phyloP scores from a whole-genome alignment of 2,329 filamentous ascomycete species.

The Diaporthe ampelina region DNA sequence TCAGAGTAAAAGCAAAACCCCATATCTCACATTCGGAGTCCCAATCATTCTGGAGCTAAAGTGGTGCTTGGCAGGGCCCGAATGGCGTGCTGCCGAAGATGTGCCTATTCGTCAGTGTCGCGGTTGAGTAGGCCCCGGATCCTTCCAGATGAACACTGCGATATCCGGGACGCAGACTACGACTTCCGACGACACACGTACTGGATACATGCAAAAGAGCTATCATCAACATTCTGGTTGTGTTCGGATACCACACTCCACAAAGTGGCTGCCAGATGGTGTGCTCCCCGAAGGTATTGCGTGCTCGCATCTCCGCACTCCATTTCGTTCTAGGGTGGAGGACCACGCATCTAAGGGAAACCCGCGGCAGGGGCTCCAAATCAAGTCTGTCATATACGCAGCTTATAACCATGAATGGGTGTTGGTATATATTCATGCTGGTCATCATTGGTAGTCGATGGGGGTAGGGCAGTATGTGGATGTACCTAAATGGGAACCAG shows the following conservation, averaged over 20 bases:
- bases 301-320: conserved; percentile 37
- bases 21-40: too few relatives aligned
- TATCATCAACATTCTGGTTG: neutral
- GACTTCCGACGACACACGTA: neutral
- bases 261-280: neutral
- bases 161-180: neutral
- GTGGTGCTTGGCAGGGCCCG: too few relatives aligned
- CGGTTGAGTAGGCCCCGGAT: neutral
- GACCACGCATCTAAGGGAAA: neutral
- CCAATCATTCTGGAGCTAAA: too few relatives aligned
- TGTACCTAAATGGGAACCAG: neutral
- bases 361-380: neutral
- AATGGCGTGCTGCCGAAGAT: too few relatives aligned
- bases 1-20: too few relatives aligned
- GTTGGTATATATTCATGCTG: neutral
- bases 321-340: neutral
- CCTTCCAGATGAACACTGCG: neutral
- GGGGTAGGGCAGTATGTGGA: neutral
- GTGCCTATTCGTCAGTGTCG: neutral
- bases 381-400: neutral
- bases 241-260: neutral
- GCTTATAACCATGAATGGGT: neutral
- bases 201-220: neutral
- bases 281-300: conserved; percentile 40
- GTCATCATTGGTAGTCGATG: conserved; percentile 1